Conservation (phyloP, 495 filamentous ascomycete genomes). For the Monascus purpureus region DNA sequence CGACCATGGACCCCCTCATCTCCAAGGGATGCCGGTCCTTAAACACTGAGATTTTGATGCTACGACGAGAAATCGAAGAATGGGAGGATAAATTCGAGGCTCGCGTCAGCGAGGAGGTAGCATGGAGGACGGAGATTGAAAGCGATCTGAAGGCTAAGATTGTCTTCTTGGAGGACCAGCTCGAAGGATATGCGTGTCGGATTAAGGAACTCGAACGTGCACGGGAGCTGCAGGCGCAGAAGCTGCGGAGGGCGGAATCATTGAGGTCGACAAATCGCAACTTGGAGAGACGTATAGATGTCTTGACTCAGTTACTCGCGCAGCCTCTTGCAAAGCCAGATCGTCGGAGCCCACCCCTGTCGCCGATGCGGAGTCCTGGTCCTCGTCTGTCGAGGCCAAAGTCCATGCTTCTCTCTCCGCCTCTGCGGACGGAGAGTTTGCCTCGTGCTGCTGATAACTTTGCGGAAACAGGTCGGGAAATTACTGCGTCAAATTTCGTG, state of each 20-base stretch:
- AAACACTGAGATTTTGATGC: conserved; percentile 4
- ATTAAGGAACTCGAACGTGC: conserved; percentile 6
- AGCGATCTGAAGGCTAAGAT: conserved; percentile 4
- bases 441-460: neutral
- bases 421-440: neutral
- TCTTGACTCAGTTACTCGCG: conserved; percentile 6
- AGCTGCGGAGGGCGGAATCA: conserved; percentile 6
- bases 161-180: conserved; percentile 3
- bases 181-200: conserved; percentile 1
- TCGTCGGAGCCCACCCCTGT: neutral
- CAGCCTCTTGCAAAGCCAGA: conserved; percentile 4
- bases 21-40: too few species aligned
- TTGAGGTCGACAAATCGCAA: conserved; percentile 4
- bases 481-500: neutral
- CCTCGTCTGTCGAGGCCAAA: conserved; percentile 4
- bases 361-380: conserved; percentile 3
- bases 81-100: conserved; percentile 8
- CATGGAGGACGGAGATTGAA: conserved; percentile 2
- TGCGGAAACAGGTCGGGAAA: neutral
- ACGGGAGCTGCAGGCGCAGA: conserved; percentile 5
- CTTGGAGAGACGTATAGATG: conserved; percentile 6
- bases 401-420: conserved; percentile 4
- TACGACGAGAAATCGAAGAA: conserved; percentile 5
- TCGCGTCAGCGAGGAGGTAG: conserved; percentile 5
- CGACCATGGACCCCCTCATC: too few species aligned